These are phyloP conservation scores for Neofusicoccum kwambonambiense DNA, from an alignment of 2,329 filamentous ascomycete species.

Conservation along the genomic window DNA sequence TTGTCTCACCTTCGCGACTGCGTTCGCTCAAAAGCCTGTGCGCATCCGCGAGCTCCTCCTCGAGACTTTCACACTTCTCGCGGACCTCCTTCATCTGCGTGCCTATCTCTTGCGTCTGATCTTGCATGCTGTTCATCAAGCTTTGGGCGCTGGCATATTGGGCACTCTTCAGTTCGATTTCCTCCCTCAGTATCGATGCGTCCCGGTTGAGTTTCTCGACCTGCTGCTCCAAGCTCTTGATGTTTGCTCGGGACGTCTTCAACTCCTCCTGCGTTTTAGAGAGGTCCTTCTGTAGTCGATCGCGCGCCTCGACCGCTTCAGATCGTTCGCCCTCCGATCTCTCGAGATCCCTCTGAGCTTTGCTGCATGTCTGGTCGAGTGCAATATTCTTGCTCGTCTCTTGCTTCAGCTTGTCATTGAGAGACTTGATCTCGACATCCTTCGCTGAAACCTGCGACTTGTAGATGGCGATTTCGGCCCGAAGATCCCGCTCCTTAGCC, in stretches of 20 bases:
- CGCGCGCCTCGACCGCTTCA: constrained; percentile 70
- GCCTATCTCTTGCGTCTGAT: constrained; percentile 83
- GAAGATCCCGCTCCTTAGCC: constrained; percentile 76
- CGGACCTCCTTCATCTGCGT: constrained; percentile 90
- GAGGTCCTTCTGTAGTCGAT: constrained; percentile 70
- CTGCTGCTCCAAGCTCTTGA: constrained; percentile 75
- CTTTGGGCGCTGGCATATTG: constrained; percentile 85
- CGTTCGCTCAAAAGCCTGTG: constrained; percentile 84
- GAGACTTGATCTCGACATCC: constrained; percentile 71
- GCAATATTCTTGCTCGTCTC: constrained; percentile 70
- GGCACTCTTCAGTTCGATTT: constrained; percentile 77
- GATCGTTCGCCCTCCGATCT: constrained; percentile 76
- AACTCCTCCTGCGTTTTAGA: constrained; percentile 71
- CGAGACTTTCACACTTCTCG: constrained; percentile 77
- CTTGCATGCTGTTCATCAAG: constrained; percentile 86
- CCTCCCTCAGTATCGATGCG: constrained; percentile 67
- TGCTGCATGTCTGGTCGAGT: constrained; percentile 75
- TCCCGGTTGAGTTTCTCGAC: constrained; percentile 67
- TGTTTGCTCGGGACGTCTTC: constrained; percentile 51
- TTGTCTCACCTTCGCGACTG: constrained; percentile 88
- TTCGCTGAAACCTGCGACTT: constrained; percentile 71
- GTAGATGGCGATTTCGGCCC: constrained; percentile 67
- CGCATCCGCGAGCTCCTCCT: constrained; percentile 88
- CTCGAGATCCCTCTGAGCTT: constrained; percentile 73
- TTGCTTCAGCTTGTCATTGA: constrained; percentile 75